phyloP scores from a whole-genome alignment of 2,329 filamentous ascomycete species.

The Phyllosticta capitalensis region DNA sequence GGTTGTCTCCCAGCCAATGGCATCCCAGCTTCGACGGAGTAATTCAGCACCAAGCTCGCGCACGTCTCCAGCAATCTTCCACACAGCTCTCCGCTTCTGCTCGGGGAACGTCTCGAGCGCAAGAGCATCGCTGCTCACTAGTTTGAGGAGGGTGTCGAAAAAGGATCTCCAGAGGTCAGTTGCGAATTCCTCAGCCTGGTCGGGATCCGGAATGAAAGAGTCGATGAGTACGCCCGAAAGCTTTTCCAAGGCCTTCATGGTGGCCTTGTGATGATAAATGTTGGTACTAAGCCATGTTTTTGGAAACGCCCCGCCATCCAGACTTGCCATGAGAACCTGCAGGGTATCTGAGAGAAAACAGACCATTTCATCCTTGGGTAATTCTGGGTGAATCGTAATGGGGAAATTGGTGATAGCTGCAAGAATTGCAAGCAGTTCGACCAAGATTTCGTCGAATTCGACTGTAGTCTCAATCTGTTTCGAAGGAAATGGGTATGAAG shows the following conservation, averaged over 20 bases:
- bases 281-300: slow-evolving; percentile 83
- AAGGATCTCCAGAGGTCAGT: slow-evolving; percentile 91
- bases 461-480: slow-evolving; percentile 52
- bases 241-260: slow-evolving; percentile 76
- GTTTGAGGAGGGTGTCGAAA: slow-evolving; percentile 78
- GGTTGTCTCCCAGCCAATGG: slow-evolving; percentile 90
- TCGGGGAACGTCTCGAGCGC: slow-evolving; percentile 94
- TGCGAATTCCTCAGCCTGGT: slow-evolving; percentile 85
- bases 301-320: slow-evolving; percentile 84
- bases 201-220: slow-evolving; percentile 74
- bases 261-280: slow-evolving; percentile 86
- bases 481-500: slow-evolving; percentile 77
- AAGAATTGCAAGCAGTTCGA: slow-evolving; percentile 81
- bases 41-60: slow-evolving; percentile 83
- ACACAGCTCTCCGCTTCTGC: slow-evolving; percentile 89
- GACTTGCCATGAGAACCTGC: slow-evolving; percentile 77
- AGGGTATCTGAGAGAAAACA: slow-evolving; percentile 69
- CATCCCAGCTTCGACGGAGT: slow-evolving; percentile 79
- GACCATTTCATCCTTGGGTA: slow-evolving; percentile 64
- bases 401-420: slow-evolving; percentile 70
- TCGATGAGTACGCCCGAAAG: slow-evolving; percentile 72
- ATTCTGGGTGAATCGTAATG: slow-evolving; percentile 64
- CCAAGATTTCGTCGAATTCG: slow-evolving; percentile 73
- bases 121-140: slow-evolving; percentile 80
- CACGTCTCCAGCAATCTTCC: slow-evolving; percentile 98